A percentile compares a stretch with the other conserved stretches of the same genome.
These are phyloP conservation scores for Hypomyces perniciosus DNA, from an alignment of 2,329 filamentous ascomycete species.

Conservation along the genomic window DNA sequence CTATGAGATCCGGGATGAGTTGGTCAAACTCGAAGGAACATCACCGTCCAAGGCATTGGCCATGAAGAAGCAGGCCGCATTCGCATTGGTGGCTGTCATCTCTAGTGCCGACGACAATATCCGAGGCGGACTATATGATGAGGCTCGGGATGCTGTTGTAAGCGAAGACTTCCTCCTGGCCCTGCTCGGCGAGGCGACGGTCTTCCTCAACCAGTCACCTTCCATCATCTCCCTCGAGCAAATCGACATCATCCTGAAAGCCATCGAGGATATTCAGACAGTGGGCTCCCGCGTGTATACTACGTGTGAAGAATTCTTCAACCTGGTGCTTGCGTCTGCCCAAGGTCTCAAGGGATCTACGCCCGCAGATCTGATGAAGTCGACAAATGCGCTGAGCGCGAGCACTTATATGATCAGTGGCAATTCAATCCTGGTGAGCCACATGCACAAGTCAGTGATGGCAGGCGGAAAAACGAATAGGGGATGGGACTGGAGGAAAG, in stretches of 20 bases:
- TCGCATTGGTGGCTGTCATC: slow-evolving; percentile 75
- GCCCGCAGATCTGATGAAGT: slow-evolving; percentile 57
- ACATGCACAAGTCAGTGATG: slow-evolving; percentile 55
- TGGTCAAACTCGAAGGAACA: slow-evolving; percentile 21
- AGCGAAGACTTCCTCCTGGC: slow-evolving; percentile 82
- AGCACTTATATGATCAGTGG: slow-evolving; percentile 66
- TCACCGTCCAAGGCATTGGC: slow-evolving; percentile 42
- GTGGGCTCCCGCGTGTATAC: slow-evolving; percentile 65
- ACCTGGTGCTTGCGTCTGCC: slow-evolving; percentile 65
- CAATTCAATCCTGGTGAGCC: slow-evolving; percentile 62
- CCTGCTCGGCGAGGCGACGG: slow-evolving; percentile 75
- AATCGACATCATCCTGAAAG: slow-evolving; percentile 68
- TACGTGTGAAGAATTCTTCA: slow-evolving; percentile 72
- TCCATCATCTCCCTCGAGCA: slow-evolving; percentile 61
- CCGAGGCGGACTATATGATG: slow-evolving; percentile 82
- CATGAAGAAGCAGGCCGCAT: slow-evolving; percentile 62
- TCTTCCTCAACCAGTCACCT: slow-evolving; percentile 59
- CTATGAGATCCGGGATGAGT: slow-evolving; percentile 74
- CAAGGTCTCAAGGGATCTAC: slow-evolving; percentile 57
- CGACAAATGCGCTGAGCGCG: slow-evolving; percentile 48
- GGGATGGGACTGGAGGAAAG: slow-evolving; percentile 73
- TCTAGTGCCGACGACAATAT: slow-evolving; percentile 85
- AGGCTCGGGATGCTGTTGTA: slow-evolving; percentile 72
- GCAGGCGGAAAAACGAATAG: slow-evolving; percentile 49
- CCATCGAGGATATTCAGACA: slow-evolving; percentile 73